Conservation (phyloP, 257 asterid species). For the Marsdenia floribunda region DNA sequence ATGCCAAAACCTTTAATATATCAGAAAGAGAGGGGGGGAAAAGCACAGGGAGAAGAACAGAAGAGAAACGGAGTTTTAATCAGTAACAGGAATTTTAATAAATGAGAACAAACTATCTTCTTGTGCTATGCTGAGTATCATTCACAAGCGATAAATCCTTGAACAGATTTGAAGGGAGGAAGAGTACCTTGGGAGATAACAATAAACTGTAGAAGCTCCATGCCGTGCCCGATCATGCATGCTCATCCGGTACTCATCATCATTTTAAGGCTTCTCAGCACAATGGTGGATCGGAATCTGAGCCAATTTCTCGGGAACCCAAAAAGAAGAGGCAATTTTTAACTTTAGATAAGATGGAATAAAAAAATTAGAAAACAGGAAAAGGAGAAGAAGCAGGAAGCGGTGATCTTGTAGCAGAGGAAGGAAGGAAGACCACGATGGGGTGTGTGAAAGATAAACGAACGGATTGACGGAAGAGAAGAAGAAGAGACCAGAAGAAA, state of each 20-base stretch:
- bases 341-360: too few relatives aligned
- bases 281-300: conserved; percentile 38
- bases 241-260: conserved; percentile 21
- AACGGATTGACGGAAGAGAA: neutral
- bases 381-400: neutral
- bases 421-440: neutral
- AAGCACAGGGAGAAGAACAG: neutral
- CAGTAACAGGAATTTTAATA: conserved; percentile 22
- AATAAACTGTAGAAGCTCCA: conserved; percentile 26
- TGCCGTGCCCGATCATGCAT: conserved; percentile 33
- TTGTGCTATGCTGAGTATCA: neutral
- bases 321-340: neutral
- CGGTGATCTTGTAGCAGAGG: neutral
- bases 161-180: neutral
- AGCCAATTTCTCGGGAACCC: conserved; percentile 10
- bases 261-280: conserved; percentile 3
- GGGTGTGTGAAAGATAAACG: neutral
- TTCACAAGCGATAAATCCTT: neutral
- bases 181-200: conserved; percentile 26
- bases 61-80: conserved; percentile 26
- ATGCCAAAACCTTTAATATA: conserved; percentile 46
- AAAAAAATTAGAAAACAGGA: neutral
- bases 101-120: neutral
- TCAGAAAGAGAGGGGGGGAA: conserved; percentile 12
- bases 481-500: conserved; percentile 9